phyloP scores from a whole-genome alignment of 1,284 basidiomycete species.

The Spongispora temasekensis region DNA sequence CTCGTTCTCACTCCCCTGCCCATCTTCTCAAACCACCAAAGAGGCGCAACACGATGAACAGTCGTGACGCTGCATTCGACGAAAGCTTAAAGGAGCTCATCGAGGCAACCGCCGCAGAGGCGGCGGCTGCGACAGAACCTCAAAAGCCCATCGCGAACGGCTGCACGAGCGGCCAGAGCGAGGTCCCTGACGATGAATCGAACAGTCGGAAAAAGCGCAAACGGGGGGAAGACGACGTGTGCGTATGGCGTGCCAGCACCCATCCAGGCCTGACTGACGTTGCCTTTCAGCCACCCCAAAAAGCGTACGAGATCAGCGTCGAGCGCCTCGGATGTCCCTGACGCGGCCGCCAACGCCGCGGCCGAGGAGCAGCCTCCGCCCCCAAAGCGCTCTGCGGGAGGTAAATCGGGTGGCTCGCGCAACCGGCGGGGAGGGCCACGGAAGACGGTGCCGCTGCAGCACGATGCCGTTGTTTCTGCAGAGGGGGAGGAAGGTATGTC shows the following conservation, averaged over 20 bases:
- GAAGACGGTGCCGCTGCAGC: conserved; percentile 22
- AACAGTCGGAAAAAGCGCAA: conserved; percentile 71
- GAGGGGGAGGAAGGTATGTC: conserved; percentile 71
- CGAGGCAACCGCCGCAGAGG: conserved; percentile 70
- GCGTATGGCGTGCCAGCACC: conserved; percentile 34
- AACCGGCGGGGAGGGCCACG: conserved; percentile 42
- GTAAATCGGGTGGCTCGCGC: conserved; percentile 38
- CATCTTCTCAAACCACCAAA: conserved; percentile 65
- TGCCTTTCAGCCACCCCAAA: conserved; percentile 47
- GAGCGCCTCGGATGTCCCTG: conserved; percentile 58
- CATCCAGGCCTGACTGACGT: conserved; percentile 17
- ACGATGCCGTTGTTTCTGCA: conserved; percentile 44
- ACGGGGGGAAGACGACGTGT: conserved; percentile 70
- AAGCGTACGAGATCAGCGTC: conserved; percentile 75
- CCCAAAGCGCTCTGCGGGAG: conserved; percentile 27
- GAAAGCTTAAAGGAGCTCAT: conserved; percentile 77
- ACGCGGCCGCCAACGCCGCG: conserved; percentile 36
- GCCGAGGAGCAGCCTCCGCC: conserved; percentile 45
- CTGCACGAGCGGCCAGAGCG: conserved; percentile 37
- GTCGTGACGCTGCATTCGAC: conserved; percentile 92
- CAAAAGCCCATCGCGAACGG: conserved; percentile 28
- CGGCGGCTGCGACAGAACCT: conserved; percentile 45
- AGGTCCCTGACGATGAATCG: conserved; percentile 48
- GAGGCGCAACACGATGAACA: conserved; percentile 96
- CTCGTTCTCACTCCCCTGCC: conserved; percentile 75